A percentile compares a stretch with the other conserved stretches of the same genome.
phyloP scores from a whole-genome alignment of 1,139 yeast genomes.

The Scheffersomyces illinoinensis region DNA sequence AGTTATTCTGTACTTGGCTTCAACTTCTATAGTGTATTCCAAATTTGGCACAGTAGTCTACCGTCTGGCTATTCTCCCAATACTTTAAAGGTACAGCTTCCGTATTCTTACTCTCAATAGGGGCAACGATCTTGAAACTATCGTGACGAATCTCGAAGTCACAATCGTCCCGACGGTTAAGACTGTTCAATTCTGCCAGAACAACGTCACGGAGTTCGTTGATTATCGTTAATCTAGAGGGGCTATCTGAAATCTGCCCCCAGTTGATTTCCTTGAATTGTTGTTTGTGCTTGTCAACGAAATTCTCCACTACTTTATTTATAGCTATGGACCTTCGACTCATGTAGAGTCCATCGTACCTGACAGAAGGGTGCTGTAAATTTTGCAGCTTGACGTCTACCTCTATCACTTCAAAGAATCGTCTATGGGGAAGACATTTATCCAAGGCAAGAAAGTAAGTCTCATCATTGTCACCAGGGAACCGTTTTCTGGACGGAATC shows the following conservation, averaged over 20 bases:
- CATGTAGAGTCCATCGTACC: conserved; percentile 27
- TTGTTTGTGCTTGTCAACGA: conserved; percentile 10
- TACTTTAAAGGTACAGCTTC: conserved; percentile 22
- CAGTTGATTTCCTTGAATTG: conserved; percentile 11
- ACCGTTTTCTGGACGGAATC: neutral
- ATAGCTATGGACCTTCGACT: conserved; percentile 52
- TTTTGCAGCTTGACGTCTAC: conserved; percentile 26
- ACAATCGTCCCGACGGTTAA: conserved; percentile 12
- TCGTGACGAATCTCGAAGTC: conserved; percentile 20
- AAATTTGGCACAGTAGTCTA: conserved; percentile 29
- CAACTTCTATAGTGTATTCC: conserved; percentile 6
- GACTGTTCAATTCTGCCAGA: conserved; percentile 17
- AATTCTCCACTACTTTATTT: conserved; percentile 43
- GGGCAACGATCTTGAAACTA: conserved; percentile 33
- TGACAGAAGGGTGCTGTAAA: conserved; percentile 21
- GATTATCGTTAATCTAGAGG: conserved; percentile 9
- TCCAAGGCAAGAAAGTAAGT: conserved; percentile 81
- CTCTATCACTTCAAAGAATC: conserved; percentile 47
- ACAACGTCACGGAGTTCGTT: conserved; percentile 24
- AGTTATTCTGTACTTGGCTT: neutral
- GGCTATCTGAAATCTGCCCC: conserved; percentile 8
- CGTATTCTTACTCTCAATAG: conserved; percentile 15
- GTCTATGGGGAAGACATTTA: conserved; percentile 69
- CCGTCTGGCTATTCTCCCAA: conserved; percentile 42
- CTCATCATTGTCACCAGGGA: neutral